Evolutionary conservation across 768 basidiomycete species (phyloP), one percentile per base, ranked within the genome.

Genomic region (Hebeloma cylindrosporum): DNA sequence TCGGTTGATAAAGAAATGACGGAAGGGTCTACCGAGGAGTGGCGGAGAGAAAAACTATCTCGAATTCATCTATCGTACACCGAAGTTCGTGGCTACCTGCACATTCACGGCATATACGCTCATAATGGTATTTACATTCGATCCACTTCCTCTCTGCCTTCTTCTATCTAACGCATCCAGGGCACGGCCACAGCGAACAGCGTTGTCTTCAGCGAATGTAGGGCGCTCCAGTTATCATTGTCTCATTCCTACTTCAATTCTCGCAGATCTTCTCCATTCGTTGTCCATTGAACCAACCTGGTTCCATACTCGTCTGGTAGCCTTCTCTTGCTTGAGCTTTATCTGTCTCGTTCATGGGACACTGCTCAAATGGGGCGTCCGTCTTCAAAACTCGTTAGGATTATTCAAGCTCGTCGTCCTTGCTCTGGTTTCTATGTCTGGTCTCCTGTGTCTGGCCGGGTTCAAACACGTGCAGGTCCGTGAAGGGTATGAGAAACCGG

Each of bases 31-130:
- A 2, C 86, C 86, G 1, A 69, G 78, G 2, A 87, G 73, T 43
- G 86, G 86, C 1, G 86, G 82, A 2, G 85, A 88, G 67, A 88
- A 87, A 66, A 84, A 81, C 40, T 88, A 88, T 53, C 63, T 88
- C 27, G 83, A 86, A 49, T 85, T 73, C 57, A 75, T 86, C n/a
- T 88, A 77, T 61, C 68, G 75, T 34, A 69, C 70, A 3, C 86
- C 85, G 5, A 73, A 69, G 37, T 84, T 81, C 53, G 60, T 88
- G 56, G 70, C 67, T 10, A 81, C 82, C 3, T 86, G 82, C 52
- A 55, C 71, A 6, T 87, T 75, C 50, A 72, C 79, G 2, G 62
- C 73, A 13, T 86, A 84, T 55, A 71, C 77, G 1, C 53, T 84
- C 4, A 72, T 83, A 29, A 72, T 75, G 34, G 84, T 81, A 52